These are phyloP conservation scores for Penicillium antarcticum DNA, from an alignment of 495 filamentous ascomycete species.

Conservation along the genomic window DNA sequence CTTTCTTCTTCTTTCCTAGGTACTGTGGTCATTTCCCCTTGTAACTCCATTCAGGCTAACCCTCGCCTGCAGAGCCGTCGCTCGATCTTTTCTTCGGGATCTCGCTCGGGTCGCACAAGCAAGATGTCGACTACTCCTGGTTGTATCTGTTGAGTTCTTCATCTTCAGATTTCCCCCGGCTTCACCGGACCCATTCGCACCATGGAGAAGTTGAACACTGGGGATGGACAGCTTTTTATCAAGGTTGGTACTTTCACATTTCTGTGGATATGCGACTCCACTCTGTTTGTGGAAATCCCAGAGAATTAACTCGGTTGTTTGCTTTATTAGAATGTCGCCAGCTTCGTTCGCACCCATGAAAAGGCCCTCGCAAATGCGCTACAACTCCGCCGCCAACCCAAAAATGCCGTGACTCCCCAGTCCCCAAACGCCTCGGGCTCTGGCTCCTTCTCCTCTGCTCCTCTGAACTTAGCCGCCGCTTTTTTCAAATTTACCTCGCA, in stretches of 20 bases:
- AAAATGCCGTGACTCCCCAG: constrained; percentile 55
- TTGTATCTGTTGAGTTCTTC: constrained; percentile 35
- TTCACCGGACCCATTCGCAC: constrained; percentile 26
- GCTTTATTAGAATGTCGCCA: constrained; percentile 72
- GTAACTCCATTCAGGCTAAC: background rate
- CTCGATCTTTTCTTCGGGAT: constrained; percentile 6
- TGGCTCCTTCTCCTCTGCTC: constrained; percentile 62
- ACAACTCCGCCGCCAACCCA: constrained; percentile 69
- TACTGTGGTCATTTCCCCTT: background rate
- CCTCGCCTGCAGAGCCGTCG: constrained; percentile 2
- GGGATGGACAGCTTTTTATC: constrained; percentile 87
- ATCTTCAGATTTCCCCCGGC: constrained; percentile 36
- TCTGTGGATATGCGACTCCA: background rate
- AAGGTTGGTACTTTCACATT: constrained; percentile 53
- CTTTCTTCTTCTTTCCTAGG: constrained; percentile 16
- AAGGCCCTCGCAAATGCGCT: constrained; percentile 95
- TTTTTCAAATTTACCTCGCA: constrained; percentile 85
- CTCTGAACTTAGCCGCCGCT: constrained; percentile 71
- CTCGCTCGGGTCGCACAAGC: constrained; percentile 23
- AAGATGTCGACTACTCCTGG: constrained; percentile 40
- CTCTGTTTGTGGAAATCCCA: background rate
- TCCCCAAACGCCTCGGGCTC: constrained; percentile 42
- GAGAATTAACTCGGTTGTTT: constrained; percentile 6
- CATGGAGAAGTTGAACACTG: constrained; percentile 57
- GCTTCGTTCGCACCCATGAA: constrained; percentile 94